Evolutionary conservation across 2,329 filamentous ascomycete species (phyloP), one percentile per base, ranked within the genome.

Genomic region (Trichoderma sp.): DNA sequence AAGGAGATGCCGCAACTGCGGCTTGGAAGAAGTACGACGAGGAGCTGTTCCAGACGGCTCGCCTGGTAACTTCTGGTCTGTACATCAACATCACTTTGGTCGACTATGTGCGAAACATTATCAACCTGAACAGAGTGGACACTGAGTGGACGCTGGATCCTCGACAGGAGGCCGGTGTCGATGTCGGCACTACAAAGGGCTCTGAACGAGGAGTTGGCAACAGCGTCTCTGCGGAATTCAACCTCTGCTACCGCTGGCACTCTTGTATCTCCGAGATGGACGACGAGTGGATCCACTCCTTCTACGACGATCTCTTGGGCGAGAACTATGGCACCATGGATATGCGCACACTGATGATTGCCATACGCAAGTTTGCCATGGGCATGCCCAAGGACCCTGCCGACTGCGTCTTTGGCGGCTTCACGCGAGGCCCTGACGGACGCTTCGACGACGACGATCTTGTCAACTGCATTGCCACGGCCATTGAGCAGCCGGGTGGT

Each of bases 231-330:
- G 93, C 92, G 4, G 94, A 97, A 82, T 97, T 97, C 85, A 97
- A 96, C 78, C 86, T 97, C 11, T 92, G 92, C 75, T 97, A 97
- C 80, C 87, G 93, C 74, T 97, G 93, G 93, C 93, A 97, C 83
- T 93, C 93, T 3, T 90, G 91, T 75, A 92, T 96, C 76, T 89
- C 80, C 26, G 78, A 79, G 58, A 90, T 88, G 74, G 94, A 97
- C 76, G 93, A 96, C 77, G 86, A 90, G 75, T 97, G 93, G 93
- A 92, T 93, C 26, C 87, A 94, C 75, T 84, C 91, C 14, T 86
- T 93, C 73, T 94, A 92, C 78, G 80, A 83, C 1, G 82, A 88
- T 56, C 80, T 93, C 1, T 90, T 94, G 0, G 81, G 81, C 0
- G 78, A 81, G 74, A 86, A 87, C 63, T 89, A 90, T 71, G 78